Evolutionary conservation across 352 stramenopile genomes (phyloP).

Genomic region (Elongisporangium senticosum): DNA sequence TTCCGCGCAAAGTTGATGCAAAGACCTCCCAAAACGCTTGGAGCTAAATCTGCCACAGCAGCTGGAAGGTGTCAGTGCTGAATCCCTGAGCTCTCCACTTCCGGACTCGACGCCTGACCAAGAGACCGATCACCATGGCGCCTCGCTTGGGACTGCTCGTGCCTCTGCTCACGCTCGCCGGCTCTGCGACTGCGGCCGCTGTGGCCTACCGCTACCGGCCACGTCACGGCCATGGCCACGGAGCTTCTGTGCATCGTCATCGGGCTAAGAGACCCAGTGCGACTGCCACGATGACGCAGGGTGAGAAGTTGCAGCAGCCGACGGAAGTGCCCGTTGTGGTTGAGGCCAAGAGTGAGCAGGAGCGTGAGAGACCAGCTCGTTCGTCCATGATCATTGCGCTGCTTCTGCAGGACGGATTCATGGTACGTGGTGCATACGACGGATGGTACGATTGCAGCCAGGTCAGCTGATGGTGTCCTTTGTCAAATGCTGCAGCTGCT

Average conservation of each 20-base stretch:
- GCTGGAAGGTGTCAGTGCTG: neutral
- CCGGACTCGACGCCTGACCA: neutral
- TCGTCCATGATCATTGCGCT: conserved; percentile 31
- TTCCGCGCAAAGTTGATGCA: neutral
- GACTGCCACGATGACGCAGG: conserved; percentile 1
- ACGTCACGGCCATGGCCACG: conserved; percentile 5
- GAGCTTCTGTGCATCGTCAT: conserved; percentile 8
- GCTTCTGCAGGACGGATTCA: conserved; percentile 39
- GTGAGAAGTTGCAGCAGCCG: conserved; percentile 8
- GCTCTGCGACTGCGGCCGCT: conserved; percentile 21
- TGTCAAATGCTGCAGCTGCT: conserved; percentile 14
- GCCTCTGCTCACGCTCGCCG: conserved; percentile 25
- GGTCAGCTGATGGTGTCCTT: conserved; percentile 16
- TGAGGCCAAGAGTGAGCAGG: neutral
- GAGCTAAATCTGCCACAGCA: neutral
- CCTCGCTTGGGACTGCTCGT: neutral
- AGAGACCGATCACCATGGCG: neutral
- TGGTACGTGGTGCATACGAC: conserved; percentile 17
- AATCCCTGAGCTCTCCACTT: neutral
- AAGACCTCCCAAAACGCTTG: neutral
- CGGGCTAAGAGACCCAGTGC: neutral
- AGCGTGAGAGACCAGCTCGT: conserved; percentile 1
- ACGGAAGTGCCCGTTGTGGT: neutral
- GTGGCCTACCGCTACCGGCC: conserved; percentile 19
- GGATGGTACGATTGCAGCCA: neutral